Evolutionary conservation across 306 rosid genomes (phyloP), one percentile per base, ranked within the genome.

Genomic region (Dalbergia cochinchinensis): DNA sequence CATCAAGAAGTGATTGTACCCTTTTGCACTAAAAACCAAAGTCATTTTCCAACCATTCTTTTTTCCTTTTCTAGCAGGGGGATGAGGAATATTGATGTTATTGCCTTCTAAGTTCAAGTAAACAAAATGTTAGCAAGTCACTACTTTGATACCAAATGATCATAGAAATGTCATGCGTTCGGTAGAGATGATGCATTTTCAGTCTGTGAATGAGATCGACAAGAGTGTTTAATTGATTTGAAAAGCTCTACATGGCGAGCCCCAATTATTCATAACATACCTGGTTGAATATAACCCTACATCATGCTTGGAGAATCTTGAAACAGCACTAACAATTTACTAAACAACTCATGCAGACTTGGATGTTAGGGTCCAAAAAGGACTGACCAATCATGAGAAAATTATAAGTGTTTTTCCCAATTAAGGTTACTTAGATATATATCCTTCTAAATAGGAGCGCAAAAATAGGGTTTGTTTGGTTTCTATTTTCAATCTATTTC

Each of bases 351-450:
- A n/a, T 10, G 48, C 35, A 55, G 47, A 73, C 48, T 62, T 47
- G 19, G 70, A 68, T 44, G 63, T 63, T 63, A 11, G 45, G 50
- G 7, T 50, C 16, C 53, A 16, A 18, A 63, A n/a, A 14, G 22
- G 71, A 76, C 10, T 20, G 65, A 50, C 35, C 31, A 81, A 81
- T 74, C 63, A 41, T 41, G 63, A 76, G 18, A 69, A 81, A 61
- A 70, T 41, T 69, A 62, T 5, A 18, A 18, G 73, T 31, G 42
- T 42, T 47, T 77, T 44, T 63, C 45, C 45, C 55, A 55, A 16
- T 47, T 26, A 44, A 39, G 59, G 19, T 48, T 69, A 14, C 13
- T 15, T 69, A 20, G 16, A 64, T 45, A 62, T 58, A 62, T 34
- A 76, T 65, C 53, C 53, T 14, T 65, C 1, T 11, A 37, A 76